phyloP scores from a whole-genome alignment of 1,284 basidiomycete genomes.

The Heterobasidion annosum region DNA sequence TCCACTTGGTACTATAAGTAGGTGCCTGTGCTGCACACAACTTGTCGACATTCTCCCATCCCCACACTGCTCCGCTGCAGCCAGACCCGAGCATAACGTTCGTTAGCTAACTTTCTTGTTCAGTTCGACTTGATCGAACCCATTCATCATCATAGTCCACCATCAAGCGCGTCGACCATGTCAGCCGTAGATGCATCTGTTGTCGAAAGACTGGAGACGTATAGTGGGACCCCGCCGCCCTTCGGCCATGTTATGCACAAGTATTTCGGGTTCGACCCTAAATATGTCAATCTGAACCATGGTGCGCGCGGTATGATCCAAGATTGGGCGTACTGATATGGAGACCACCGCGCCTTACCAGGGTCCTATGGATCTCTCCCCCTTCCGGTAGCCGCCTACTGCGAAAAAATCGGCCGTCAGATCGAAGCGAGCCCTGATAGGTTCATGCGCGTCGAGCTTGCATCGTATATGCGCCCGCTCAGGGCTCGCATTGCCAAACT shows the following conservation, averaged over 20 bases:
- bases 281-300: slow-evolving; percentile 60
- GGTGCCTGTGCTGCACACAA: too few species aligned
- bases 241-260: slow-evolving; percentile 55
- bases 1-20: too few species aligned
- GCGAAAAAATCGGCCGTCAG: slow-evolving; percentile 32
- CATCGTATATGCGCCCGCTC: neutral
- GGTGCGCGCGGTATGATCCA: slow-evolving; percentile 27
- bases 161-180: neutral
- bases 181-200: neutral
- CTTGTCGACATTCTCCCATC: too few species aligned
- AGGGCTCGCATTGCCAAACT: slow-evolving; percentile 43
- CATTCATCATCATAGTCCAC: too few species aligned
- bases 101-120: too few species aligned
- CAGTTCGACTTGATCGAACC: too few species aligned
- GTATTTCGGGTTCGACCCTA: slow-evolving; percentile 49
- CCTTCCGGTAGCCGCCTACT: slow-evolving; percentile 44
- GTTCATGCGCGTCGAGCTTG: slow-evolving; percentile 24
- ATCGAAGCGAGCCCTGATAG: slow-evolving; percentile 57
- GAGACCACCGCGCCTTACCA: slow-evolving; percentile 14
- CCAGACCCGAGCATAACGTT: too few species aligned
- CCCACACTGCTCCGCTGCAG: too few species aligned
- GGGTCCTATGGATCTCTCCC: slow-evolving; percentile 69
- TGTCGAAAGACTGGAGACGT: neutral
- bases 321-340: neutral
- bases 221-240: slow-evolving; percentile 22